Evolutionary conservation across 2,329 filamentous ascomycete species (phyloP), one percentile per base, ranked within the genome.

Genomic region (Onygenales sp.): DNA sequence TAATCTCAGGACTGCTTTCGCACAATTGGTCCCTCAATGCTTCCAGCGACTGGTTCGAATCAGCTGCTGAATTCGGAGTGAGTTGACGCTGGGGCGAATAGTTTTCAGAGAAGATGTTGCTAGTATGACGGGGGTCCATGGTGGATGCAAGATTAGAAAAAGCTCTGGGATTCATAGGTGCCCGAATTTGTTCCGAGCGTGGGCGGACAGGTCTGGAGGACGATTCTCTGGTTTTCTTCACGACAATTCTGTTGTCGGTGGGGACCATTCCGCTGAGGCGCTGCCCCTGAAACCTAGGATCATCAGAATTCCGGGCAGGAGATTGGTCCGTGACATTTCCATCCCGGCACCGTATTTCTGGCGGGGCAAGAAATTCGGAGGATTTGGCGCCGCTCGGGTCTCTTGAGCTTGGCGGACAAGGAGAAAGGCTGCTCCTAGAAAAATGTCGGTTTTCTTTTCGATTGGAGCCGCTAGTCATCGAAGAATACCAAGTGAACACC

Each of bases 401-500:
- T n/a, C 42, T 42, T 38, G 50, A 52, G 8, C 13, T 17, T 11
- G 41, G 32, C 1, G 11, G 32, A 31, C 31, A 38, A 6, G 33
- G 41, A 38, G 31, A 49, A 14, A 49, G 31, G 3, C 35, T 43
- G 7, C 41, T 36, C 36, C 43, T 27, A 31, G 50, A 52, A 31
- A 39, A 21, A 31, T 49, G 17, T 27, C 33, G 38, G 31, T 43
- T 42, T 8, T 21, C 42, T n/a, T 33, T 51, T 7, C 9, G 13
- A 21, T 27, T 27, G 33, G 43, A 31, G 11, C 32, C n/a, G 14
- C 41, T 31, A 33, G 45, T 41, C 43, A 58, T 44, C 5, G 54
- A 54, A 38, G 27, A 48, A 33, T 55, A 31, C 55, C 55, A 57
- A 31, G 48, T 44, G 17, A 39, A 56, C 55, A 52, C 56, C 51